Percentiles rank a stretch among this genome's conserved stretches.
Conservation (phyloP, 768 basidiomycete genomes). For the Chalciporus piperatus region DNA sequence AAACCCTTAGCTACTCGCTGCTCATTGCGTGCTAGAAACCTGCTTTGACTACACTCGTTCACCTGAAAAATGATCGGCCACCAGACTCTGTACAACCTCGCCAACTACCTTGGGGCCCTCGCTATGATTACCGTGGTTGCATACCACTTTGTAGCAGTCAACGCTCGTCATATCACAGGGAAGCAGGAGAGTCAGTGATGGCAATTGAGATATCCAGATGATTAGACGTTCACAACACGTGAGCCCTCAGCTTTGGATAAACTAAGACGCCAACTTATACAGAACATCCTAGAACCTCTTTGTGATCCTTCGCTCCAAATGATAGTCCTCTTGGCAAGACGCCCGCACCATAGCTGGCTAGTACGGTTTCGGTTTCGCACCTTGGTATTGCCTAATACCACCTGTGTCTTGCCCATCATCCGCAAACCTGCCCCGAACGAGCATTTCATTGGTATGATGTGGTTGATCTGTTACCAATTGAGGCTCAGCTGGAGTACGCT, state of each 20-base stretch:
- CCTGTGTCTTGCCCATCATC: slow-evolving; percentile 2
- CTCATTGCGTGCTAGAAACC: slow-evolving; percentile 1
- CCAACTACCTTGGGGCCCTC: slow-evolving; percentile 77
- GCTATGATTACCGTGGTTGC: slow-evolving; percentile 87
- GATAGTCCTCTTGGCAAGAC: background rate
- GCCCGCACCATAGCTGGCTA: background rate
- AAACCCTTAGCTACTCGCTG: background rate
- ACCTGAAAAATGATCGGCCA: slow-evolving; percentile 67
- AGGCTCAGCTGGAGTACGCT: background rate
- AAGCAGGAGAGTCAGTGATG: background rate
- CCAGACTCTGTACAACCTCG: slow-evolving; percentile 74
- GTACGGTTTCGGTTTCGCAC: slow-evolving; percentile 13
- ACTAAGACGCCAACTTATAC: background rate
- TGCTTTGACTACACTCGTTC: slow-evolving; percentile 5
- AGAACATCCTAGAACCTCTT: background rate
- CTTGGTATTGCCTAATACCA: slow-evolving; percentile 14
- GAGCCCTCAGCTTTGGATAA: too few species aligned
- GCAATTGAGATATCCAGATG: background rate
- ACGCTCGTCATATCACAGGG: slow-evolving; percentile 49
- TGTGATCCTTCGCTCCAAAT: background rate
- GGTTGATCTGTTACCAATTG: slow-evolving; percentile 19
- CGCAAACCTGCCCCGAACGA: slow-evolving; percentile 12
- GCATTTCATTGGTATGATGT: slow-evolving; percentile 9
- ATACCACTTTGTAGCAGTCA: slow-evolving; percentile 90
- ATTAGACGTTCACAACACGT: too few species aligned